Conservation (phyloP, 495 filamentous ascomycete genomes). For the Pyrenula massariospora region DNA sequence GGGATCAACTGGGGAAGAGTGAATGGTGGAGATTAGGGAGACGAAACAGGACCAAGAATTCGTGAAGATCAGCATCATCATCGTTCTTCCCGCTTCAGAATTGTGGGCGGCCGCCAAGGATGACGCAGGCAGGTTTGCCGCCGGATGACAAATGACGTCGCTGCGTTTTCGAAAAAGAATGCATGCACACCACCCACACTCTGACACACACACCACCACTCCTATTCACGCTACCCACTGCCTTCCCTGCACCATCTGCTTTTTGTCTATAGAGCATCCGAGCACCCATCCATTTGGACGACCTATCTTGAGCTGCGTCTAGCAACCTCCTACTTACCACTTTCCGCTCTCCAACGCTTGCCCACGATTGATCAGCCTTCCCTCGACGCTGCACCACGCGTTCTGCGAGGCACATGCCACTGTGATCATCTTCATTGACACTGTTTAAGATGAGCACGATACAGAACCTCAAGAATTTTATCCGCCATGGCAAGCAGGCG, state of each 20-base stretch:
- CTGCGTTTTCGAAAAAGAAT: too few species aligned
- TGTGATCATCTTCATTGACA: too few species aligned
- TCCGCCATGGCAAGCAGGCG: constrained; percentile 96
- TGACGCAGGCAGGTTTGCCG: not conserved
- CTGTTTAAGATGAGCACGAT: constrained; percentile 57
- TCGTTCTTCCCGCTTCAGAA: not conserved
- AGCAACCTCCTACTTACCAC: not conserved
- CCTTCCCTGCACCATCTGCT: not conserved
- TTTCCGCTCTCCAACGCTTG: not conserved
- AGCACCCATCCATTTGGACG: not conserved
- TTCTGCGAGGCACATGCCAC: too few species aligned
- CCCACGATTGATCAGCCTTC: not conserved
- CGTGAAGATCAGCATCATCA: not conserved
- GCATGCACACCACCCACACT: too few species aligned
- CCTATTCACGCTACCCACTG: not conserved
- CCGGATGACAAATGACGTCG: not conserved
- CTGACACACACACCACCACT: not conserved
- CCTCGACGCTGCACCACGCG: not conserved
- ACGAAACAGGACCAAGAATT: not conserved
- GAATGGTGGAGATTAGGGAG: not conserved
- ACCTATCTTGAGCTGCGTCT: not conserved
- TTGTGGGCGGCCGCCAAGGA: not conserved
- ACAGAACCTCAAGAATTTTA: constrained; percentile 92
- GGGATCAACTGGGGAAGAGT: not conserved
- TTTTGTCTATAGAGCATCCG: too few species aligned